A percentile compares a stretch with the other conserved stretches of the same genome.
Evolutionary conservation across 164 flowering plant genomes (phyloP).

Genomic region (Stephania yunnanensis): DNA sequence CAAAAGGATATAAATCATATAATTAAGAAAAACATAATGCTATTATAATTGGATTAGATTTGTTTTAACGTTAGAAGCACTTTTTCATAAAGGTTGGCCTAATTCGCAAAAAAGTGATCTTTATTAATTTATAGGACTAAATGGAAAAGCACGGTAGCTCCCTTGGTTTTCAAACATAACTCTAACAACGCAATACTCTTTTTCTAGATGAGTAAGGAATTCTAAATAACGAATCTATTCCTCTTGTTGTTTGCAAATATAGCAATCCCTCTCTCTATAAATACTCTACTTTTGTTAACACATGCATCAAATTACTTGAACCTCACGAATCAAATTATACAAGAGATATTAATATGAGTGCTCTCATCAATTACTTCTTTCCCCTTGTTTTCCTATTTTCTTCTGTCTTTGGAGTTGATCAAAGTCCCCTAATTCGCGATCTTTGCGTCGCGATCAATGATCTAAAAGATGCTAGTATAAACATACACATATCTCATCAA

Average conservation of each 20-base stretch:
- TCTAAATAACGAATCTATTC: too few relatives aligned
- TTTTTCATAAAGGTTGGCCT: too few relatives aligned
- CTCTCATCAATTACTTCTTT: not conserved
- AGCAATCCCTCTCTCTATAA: not conserved
- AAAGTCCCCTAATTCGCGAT: not conserved
- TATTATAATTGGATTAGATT: too few relatives aligned
- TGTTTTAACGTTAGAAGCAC: too few relatives aligned
- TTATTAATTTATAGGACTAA: too few relatives aligned
- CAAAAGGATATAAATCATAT: too few relatives aligned
- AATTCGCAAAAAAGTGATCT: too few relatives aligned
- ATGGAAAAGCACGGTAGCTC: not conserved
- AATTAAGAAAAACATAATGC: too few relatives aligned
- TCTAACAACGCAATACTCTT: not conserved
- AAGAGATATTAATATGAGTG: not conserved
- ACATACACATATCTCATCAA: not conserved
- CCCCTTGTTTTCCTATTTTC: not conserved
- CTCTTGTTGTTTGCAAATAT: too few relatives aligned
- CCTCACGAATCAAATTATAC: not conserved
- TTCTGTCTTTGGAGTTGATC: not conserved
- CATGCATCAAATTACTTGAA: not conserved
- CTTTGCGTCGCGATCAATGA: not conserved
- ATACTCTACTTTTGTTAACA: not conserved
- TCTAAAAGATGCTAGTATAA: not conserved
- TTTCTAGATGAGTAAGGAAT: not conserved
- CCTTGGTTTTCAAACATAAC: not conserved